Evolutionary conservation across 2,329 filamentous ascomycete species (phyloP), one percentile per base, ranked within the genome.

Genomic region (Talaromyces pinophilus): DNA sequence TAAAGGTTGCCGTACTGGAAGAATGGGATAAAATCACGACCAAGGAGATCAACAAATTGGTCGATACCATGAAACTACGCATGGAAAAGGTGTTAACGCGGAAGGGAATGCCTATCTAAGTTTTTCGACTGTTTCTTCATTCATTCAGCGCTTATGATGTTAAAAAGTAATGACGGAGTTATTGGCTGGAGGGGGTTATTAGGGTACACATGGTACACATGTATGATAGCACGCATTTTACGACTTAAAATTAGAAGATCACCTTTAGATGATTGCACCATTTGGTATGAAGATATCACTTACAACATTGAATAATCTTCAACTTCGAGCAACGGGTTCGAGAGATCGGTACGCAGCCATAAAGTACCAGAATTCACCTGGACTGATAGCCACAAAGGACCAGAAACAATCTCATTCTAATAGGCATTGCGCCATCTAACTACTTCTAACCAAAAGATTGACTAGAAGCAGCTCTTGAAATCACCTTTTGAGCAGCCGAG

Each of bases 1-100:
- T 68, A 42, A 67, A 65, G 30, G 44, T 57, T 22, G 67, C 64
- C 10, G 61, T 68, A 11, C 46, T 68, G 54, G 67, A 68, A 46
- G 67, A 68, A 57, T 68, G 67, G 67, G 67, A 68, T 25, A 64
- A 59, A 46, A 66, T 68, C 13, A 66, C 67, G 11, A 64, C 64
- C 6, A 63, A 63, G 33, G 67, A 68, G 30, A 68, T 68, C 46
- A 68, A 68, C 17, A 68, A 67, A 65, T 59, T 68, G 50, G 67
- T 68, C 13, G 67, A 68, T 54, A 55, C 54, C n/a, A 68, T 68
- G 67, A 68, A 68, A 22, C 30, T 59, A 33, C 68, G 69, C 22
- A 67, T 60, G 46, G 67, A 67, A 42, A 61, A 61, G 59, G 55
- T 63, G 22, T 42, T 66, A 33, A 35, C 55, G n/a, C 52, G 64